Base-by-base conservation (phyloP, 441 rosid species). In the Gossypium schwendimanii region DNA sequence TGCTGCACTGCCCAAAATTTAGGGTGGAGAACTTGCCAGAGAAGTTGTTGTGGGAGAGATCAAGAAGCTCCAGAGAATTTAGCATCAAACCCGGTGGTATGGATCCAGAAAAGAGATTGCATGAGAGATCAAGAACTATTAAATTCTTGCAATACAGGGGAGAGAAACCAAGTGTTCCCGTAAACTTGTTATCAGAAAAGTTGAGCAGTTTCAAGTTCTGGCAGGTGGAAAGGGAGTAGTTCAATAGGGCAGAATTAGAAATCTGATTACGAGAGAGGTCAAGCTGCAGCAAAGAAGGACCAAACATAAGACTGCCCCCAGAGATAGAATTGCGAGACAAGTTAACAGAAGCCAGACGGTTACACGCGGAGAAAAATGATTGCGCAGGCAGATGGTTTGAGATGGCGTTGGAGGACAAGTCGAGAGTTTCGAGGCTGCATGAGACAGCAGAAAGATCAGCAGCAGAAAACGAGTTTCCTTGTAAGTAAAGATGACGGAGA, bases 41-140 rank as follows among this genome's bases (percentile, higher is more conserved):
- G 73, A 94, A 85, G 77, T 91, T 94, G 79, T 90, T 92, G 67
- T 73, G 77, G 0, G 97, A 87, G 28, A 93, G 85, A 78, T 93
- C 95, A 20, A 93, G 78, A 74, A 82, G 79, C 80, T 76, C 70
- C 61, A 84, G 81, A 20, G 87, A 81, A 71, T 71, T 73, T 3
- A 84, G 78, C 3, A 86, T 31, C 55, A 85, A 88, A 31, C 12
- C 76, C 23, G 76, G 39, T 1, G 91, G 93, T 60, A 91, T 77
- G 76, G 82, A 79, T 5, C 88, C 95, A 0, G 95, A 89, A 2
- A 92, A 78, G 18, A 71, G 69, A 79, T 92, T 92, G 36, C 53
- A 31, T 0, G 97, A 92, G 62, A 93, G 85, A 83, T 93, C 89
- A 28, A 92, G 86, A 77, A 76, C 69, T 39, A 87, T 75, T 45